Percentiles rank a stretch among this genome's conserved stretches.
These are phyloP conservation scores for Scenedesmus sp. DNA, from an alignment of 163 green algal genomes.

Conservation along the genomic window DNA sequence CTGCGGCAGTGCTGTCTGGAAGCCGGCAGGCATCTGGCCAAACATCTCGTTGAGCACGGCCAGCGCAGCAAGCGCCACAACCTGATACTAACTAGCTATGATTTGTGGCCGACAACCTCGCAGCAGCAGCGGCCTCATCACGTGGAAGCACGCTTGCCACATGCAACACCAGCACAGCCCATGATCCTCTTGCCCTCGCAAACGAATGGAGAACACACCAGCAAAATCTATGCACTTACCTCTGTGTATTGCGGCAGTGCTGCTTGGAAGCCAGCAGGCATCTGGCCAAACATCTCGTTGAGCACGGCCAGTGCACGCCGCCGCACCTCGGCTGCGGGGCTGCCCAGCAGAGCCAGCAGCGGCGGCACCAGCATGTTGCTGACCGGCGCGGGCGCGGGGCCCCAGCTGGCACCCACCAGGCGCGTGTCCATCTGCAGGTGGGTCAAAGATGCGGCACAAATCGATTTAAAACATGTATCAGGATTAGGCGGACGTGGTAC, in stretches of 20 bases:
- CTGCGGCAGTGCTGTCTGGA: not conserved
- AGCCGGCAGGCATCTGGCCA: not conserved
- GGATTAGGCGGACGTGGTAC: not conserved
- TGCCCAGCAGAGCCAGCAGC: slow-evolving; percentile 75
- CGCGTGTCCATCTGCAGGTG: slow-evolving; percentile 37
- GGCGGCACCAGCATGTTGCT: slow-evolving; percentile 55
- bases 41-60: not conserved
- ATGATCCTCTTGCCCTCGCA: not conserved
- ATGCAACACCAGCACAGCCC: not conserved
- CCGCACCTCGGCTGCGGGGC: slow-evolving; percentile 40
- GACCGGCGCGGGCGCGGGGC: slow-evolving; percentile 2
- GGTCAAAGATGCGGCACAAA: not conserved
- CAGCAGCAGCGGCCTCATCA: too few species aligned
- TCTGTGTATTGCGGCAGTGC: slow-evolving; percentile 65
- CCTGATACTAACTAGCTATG: not conserved
- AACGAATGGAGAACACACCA: not conserved
- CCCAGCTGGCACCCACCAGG: slow-evolving; percentile 41
- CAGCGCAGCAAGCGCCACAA: not conserved
- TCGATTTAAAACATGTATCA: not conserved
- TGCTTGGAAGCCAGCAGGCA: slow-evolving; percentile 68
- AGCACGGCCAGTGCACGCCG: slow-evolving; percentile 69
- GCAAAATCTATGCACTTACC: slow-evolving; percentile 51
- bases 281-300: slow-evolving; percentile 79
- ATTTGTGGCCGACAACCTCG: too few species aligned
- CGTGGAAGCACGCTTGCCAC: too few species aligned